Evolutionary conservation across 2,329 filamentous ascomycete species (phyloP).

Genomic region (Fusarium pseudograminearum): DNA sequence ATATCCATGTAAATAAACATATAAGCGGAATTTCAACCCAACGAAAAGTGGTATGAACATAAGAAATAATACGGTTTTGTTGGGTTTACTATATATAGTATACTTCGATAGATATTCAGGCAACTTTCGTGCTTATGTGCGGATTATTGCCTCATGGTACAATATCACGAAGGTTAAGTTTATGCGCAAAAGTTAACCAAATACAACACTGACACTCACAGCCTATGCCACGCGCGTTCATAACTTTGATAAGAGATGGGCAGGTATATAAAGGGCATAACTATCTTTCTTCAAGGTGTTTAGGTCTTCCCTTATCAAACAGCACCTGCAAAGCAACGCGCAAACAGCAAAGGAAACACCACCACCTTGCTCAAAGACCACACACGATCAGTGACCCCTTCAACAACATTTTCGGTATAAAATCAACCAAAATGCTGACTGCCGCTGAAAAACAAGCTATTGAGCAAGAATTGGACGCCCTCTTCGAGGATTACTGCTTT

Average conservation of each 20-base stretch:
- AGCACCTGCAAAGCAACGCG: background rate
- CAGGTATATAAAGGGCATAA: background rate
- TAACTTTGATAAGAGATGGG: background rate
- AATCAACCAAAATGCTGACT: background rate
- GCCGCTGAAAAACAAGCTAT: background rate
- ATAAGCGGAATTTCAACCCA: background rate
- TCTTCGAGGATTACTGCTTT: slow-evolving; percentile 1
- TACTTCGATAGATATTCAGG: background rate
- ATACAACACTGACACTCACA: background rate
- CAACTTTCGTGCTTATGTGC: background rate
- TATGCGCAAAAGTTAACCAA: background rate
- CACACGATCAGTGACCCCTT: too few species aligned
- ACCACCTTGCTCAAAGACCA: too few species aligned
- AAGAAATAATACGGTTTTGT: background rate
- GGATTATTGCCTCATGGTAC: background rate
- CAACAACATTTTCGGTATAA: too few species aligned
- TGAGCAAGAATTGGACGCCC: background rate
- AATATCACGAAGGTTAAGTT: background rate
- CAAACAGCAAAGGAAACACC: background rate
- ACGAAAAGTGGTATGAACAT: background rate
- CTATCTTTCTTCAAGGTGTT: too few species aligned
- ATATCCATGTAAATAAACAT: background rate
- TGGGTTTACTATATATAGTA: background rate
- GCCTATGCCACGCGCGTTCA: background rate
- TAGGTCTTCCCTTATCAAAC: background rate